These are phyloP conservation scores for Pestalotiopsis sp. DNA, from an alignment of 2,329 filamentous ascomycete species.

Conservation along the genomic window DNA sequence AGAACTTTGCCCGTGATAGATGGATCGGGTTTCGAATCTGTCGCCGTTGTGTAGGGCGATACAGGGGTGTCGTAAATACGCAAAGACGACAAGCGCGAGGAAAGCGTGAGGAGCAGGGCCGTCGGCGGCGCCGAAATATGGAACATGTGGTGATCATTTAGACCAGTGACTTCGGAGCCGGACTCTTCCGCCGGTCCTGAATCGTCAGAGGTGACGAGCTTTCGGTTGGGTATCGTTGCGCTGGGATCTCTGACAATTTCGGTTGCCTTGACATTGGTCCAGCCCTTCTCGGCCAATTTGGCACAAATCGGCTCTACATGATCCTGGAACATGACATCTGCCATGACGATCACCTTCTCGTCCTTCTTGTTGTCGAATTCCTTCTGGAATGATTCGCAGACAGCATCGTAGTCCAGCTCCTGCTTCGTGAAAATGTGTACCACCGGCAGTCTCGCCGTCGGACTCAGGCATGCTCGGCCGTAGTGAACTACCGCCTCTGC, in stretches of 20 bases:
- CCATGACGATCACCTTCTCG: constrained; percentile 75
- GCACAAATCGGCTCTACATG: constrained; percentile 64
- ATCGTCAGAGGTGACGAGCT: constrained; percentile 40
- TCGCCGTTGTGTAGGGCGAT: constrained; percentile 47
- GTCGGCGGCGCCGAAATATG: constrained; percentile 81
- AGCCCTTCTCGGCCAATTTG: constrained; percentile 62
- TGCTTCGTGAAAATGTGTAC: constrained; percentile 87
- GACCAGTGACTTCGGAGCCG: constrained; percentile 26
- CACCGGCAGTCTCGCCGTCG: constrained; percentile 82
- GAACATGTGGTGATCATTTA: constrained; percentile 75
- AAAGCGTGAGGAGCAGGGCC: constrained; percentile 82
- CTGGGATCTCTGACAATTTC: constrained; percentile 75
- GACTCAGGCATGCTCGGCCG: constrained; percentile 86
- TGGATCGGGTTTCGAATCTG: constrained; percentile 39
- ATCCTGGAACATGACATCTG: constrained; percentile 82
- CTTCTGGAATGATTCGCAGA: constrained; percentile 61
- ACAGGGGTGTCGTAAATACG: constrained; percentile 69
- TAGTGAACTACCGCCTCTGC: constrained; percentile 95
- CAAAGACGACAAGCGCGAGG: constrained; percentile 76
- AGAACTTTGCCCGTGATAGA: constrained; percentile 56
- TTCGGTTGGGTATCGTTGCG: constrained; percentile 82
- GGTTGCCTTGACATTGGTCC: constrained; percentile 68
- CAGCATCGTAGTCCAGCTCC: constrained; percentile 60
- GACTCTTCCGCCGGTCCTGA: constrained; percentile 6
- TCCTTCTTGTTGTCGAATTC: constrained; percentile 67